Conservation (phyloP, 2,329 filamentous ascomycete genomes). For the Penicillium polonicum region DNA sequence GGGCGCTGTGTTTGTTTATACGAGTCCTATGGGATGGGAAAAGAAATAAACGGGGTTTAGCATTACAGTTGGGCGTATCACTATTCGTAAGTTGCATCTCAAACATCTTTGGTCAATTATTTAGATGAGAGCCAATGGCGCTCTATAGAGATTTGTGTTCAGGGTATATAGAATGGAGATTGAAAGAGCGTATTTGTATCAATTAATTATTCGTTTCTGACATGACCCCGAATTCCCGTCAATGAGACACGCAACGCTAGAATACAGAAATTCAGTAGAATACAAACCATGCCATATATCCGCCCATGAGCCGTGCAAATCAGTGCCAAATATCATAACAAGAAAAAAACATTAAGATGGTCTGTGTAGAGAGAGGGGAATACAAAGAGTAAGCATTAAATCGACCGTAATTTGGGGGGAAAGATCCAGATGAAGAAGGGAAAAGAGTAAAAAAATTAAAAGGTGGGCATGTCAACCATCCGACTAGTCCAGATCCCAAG, state of each 20-base stretch:
- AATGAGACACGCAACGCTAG: conserved; percentile 22
- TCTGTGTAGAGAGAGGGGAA: conserved; percentile 7
- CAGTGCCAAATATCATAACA: conserved; percentile 6
- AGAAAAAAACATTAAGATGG: conserved; percentile 8
- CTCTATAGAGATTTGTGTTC: too few species aligned
- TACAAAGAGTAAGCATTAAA: conserved; percentile 18
- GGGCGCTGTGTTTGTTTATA: conserved; percentile 8
- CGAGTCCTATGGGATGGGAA: neutral
- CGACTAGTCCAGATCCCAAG: conserved; percentile 32
- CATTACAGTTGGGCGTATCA: neutral
- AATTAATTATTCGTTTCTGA: conserved; percentile 6
- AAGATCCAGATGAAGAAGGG: neutral
- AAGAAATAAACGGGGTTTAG: conserved; percentile 2
- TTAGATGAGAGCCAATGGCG: neutral
- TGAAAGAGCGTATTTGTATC: neutral
- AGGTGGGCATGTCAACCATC: neutral
- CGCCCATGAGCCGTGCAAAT: conserved; percentile 14
- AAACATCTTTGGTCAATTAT: neutral
- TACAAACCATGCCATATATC: conserved; percentile 10
- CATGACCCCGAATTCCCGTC: neutral
- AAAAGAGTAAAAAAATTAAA: neutral
- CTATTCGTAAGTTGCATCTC: neutral
- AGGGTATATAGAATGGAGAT: neutral
- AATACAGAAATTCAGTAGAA: conserved; percentile 15
- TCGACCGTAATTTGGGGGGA: conserved; percentile 2